phyloP scores from a whole-genome alignment of 2,329 filamentous ascomycete species.

The Neonectria punicea region DNA sequence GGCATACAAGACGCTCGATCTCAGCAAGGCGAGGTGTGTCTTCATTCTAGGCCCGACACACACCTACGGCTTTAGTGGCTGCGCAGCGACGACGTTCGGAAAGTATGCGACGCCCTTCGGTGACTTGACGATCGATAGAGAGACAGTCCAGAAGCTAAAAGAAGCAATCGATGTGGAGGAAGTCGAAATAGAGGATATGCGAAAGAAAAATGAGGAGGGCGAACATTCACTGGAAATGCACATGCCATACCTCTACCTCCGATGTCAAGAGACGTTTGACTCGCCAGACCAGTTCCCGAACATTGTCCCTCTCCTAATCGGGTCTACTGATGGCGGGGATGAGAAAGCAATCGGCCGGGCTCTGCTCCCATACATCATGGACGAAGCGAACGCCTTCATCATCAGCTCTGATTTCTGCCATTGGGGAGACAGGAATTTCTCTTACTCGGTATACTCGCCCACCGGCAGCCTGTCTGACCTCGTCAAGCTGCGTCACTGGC shows the following conservation, averaged over 20 bases:
- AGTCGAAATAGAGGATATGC: conserved; percentile 63
- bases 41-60: conserved; percentile 96
- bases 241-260: conserved; percentile 90
- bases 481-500: conserved; percentile 50
- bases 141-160: conserved; percentile 62
- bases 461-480: conserved; percentile 53
- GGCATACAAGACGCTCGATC: conserved; percentile 90
- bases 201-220: conserved; percentile 72
- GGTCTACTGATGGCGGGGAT: conserved; percentile 70
- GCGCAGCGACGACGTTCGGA: conserved; percentile 78
- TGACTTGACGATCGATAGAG: conserved; percentile 71
- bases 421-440: conserved; percentile 66
- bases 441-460: conserved; percentile 44
- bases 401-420: conserved; percentile 97
- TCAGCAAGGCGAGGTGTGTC: conserved; percentile 83
- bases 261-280: conserved; percentile 64
- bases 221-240: conserved; percentile 99
- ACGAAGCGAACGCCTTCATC: conserved; percentile 83
- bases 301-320: conserved; percentile 87
- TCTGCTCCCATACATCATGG: conserved; percentile 81
- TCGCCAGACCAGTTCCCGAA: conserved; percentile 70
- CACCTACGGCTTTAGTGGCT: conserved; percentile 80
- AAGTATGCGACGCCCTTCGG: conserved; percentile 81
- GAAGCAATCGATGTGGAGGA: conserved; percentile 44
- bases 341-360: conserved; percentile 76